A percentile compares a stretch with the other conserved stretches of the same genome.
Evolutionary conservation across 768 basidiomycete species (phyloP).

Genomic region (Boletus patriciae): DNA sequence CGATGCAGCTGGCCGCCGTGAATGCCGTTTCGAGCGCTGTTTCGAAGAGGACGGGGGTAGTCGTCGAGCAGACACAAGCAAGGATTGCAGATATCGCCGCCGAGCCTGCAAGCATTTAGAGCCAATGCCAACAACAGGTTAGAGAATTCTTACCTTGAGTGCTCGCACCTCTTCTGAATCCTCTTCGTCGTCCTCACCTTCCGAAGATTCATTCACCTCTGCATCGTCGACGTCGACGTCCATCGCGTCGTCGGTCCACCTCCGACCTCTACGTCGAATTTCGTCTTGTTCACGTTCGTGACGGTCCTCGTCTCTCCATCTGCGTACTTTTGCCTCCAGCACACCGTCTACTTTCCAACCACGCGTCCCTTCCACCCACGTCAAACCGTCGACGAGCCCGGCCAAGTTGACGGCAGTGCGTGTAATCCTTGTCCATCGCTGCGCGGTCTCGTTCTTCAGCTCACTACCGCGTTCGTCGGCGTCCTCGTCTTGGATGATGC

Average conservation of each 20-base stretch:
- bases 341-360: constrained; percentile 64
- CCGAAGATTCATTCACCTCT: constrained; percentile 46
- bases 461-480: constrained; percentile 41
- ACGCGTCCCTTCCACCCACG: constrained; percentile 57
- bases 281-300: constrained; percentile 70
- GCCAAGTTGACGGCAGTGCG: constrained; percentile 70
- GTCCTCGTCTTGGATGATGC: constrained; percentile 78
- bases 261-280: constrained; percentile 54
- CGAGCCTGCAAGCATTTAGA: constrained; percentile 53
- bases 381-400: constrained; percentile 72
- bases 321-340: constrained; percentile 64
- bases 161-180: constrained; percentile 73
- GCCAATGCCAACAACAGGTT: constrained; percentile 5
- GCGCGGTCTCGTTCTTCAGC: constrained; percentile 40
- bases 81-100: constrained; percentile 65
- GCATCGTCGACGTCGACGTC: constrained; percentile 64
- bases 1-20: constrained; percentile 31
- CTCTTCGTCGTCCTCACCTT: constrained; percentile 57
- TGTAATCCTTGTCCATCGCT: constrained; percentile 74
- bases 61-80: constrained; percentile 54
- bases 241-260: constrained; percentile 69
- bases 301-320: constrained; percentile 70
- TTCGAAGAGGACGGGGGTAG: constrained; percentile 24
- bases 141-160: constrained; percentile 60
- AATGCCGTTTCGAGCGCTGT: constrained; percentile 28